phyloP scores from a whole-genome alignment of 176 grass and related monocot species.

The Puya raimondii region DNA sequence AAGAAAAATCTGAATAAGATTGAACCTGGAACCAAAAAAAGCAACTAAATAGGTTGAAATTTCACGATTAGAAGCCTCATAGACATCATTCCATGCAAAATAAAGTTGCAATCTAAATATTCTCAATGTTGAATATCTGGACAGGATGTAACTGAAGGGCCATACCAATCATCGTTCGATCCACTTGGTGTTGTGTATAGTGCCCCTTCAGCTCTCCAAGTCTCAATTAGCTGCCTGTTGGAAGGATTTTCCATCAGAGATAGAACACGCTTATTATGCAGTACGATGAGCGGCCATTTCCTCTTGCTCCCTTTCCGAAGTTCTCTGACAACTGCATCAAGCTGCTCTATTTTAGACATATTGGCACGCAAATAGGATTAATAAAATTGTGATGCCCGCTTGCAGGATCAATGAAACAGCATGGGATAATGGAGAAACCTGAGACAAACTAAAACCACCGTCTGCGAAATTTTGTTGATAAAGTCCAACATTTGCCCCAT shows the following conservation, averaged over 20 bases:
- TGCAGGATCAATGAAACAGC: conserved; percentile 14
- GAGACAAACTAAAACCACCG: conserved; percentile 69
- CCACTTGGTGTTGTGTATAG: conserved; percentile 81
- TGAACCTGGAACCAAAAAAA: neutral
- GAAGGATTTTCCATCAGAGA: conserved; percentile 63
- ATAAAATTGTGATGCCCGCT: neutral
- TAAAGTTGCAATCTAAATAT: neutral
- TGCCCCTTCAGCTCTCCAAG: conserved; percentile 55
- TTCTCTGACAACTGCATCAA: conserved; percentile 72
- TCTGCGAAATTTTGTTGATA: conserved; percentile 94
- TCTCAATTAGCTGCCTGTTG: conserved; percentile 63
- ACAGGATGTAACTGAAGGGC: conserved; percentile 4
- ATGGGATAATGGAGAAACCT: conserved; percentile 46
- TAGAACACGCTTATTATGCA: conserved; percentile 59
- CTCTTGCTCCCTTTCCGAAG: conserved; percentile 33
- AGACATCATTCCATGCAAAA: neutral
- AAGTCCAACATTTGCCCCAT: conserved; percentile 82
- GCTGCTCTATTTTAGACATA: conserved; percentile 69
- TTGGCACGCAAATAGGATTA: conserved; percentile 21
- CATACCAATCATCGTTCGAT: conserved; percentile 92
- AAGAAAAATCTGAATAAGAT: neutral
- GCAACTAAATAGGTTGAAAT: neutral
- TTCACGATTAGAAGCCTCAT: neutral
- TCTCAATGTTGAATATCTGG: neutral
- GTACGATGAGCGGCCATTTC: conserved; percentile 74